phyloP scores from a whole-genome alignment of 192 early-diverging fungal genomes.

The Entomortierella chlamydospora region DNA sequence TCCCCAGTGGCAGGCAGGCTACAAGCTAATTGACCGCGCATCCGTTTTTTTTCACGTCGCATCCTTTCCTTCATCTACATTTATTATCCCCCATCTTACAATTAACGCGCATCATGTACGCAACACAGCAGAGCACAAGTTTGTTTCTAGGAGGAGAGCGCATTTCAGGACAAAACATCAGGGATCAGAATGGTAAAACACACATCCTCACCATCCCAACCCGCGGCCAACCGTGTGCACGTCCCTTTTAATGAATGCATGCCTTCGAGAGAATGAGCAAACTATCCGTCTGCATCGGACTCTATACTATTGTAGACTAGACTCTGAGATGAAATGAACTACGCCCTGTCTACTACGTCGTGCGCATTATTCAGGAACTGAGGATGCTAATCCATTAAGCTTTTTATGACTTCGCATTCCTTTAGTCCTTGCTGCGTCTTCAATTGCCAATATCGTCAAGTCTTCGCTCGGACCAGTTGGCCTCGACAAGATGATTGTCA shows the following conservation, averaged over 20 bases:
- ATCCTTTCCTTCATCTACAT: background rate
- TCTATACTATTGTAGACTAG: too few species aligned
- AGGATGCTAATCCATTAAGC: too few species aligned
- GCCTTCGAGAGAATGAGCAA: background rate
- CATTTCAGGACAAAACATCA: constrained; percentile 91
- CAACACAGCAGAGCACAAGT: constrained; percentile 59
- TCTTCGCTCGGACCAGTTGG: constrained; percentile 98
- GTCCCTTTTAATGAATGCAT: background rate
- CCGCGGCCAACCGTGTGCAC: background rate
- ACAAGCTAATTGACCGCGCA: background rate
- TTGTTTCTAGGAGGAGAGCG: constrained; percentile 90
- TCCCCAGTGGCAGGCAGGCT: too few species aligned
- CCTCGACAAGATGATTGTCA: constrained; percentile 99
- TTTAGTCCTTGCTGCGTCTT: constrained; percentile 93
- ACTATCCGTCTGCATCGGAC: too few species aligned
- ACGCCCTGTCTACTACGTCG: too few species aligned
- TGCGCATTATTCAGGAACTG: too few species aligned
- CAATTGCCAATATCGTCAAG: constrained; percentile 98
- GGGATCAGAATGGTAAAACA: constrained; percentile 90
- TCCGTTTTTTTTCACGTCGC: background rate
- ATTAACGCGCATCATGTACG: constrained; percentile 55
- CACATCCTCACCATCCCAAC: background rate
- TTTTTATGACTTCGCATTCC: too few species aligned
- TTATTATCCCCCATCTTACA: background rate
- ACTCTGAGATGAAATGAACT: too few species aligned